Percentiles rank a stretch among this genome's conserved stretches.
These are phyloP conservation scores for Botrytis paeoniae DNA, from an alignment of 2,329 filamentous ascomycete species.

Conservation along the genomic window DNA sequence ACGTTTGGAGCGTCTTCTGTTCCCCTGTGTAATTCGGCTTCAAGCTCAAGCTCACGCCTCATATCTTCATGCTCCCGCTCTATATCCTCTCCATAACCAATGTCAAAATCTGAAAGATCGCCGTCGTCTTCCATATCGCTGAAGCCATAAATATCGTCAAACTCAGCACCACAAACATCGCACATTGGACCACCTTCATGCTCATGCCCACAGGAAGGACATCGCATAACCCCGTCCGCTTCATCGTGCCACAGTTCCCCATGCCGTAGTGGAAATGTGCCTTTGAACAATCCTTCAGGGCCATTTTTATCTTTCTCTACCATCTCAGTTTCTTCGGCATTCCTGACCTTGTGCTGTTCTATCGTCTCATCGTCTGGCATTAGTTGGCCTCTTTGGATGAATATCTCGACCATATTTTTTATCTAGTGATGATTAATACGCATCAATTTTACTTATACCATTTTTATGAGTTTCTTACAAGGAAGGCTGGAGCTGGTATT, in stretches of 20 bases:
- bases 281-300: constrained; percentile 59
- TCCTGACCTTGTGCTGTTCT: constrained; percentile 56
- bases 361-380: constrained; percentile 61
- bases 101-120: constrained; percentile 25
- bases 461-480: constrained; percentile 44
- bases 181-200: constrained; percentile 57
- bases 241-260: constrained; percentile 46
- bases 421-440: constrained; percentile 43
- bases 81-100: constrained; percentile 33
- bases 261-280: constrained; percentile 39
- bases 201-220: constrained; percentile 61
- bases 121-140: constrained; percentile 16
- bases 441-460: not conserved
- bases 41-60: constrained; percentile 10
- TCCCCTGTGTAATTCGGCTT: not conserved
- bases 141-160: constrained; percentile 31
- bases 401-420: constrained; percentile 61
- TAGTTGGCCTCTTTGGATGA: constrained; percentile 57
- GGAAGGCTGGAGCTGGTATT: constrained; percentile 61
- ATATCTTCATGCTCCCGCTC: constrained; percentile 20
- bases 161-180: constrained; percentile 45
- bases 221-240: constrained; percentile 59
- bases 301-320: constrained; percentile 58
- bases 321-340: constrained; percentile 56
- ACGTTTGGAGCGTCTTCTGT: not conserved